phyloP scores from a whole-genome alignment of 768 basidiomycete genomes.

The Amanita molliuscula region DNA sequence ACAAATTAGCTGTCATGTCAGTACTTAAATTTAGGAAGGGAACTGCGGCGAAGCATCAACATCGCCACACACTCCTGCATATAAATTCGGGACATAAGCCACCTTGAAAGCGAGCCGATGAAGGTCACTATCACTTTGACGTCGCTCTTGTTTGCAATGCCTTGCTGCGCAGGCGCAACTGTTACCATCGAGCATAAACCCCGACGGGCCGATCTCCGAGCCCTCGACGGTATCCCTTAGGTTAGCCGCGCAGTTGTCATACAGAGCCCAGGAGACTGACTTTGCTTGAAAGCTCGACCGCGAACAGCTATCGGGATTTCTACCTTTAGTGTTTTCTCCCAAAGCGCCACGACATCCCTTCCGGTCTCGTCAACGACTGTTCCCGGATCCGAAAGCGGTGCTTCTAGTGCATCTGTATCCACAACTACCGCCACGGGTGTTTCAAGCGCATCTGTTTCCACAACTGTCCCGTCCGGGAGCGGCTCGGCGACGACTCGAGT shows the following conservation, averaged over 20 bases:
- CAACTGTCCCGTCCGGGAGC: background rate
- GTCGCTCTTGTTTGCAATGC: background rate
- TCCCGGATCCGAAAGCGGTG: background rate
- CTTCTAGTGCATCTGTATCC: background rate
- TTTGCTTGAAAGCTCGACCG: background rate
- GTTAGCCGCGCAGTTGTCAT: background rate
- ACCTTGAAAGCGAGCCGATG: background rate
- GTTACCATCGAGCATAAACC: background rate
- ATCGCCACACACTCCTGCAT: background rate
- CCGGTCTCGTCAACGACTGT: background rate
- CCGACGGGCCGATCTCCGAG: background rate
- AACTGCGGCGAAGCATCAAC: no score
- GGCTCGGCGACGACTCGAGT: background rate
- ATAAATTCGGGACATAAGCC: background rate
- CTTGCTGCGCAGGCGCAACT: background rate
- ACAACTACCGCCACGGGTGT: background rate
- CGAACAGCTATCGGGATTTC: background rate
- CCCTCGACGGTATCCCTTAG: background rate
- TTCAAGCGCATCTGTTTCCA: background rate
- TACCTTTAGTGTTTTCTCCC: background rate
- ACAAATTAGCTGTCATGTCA: no score
- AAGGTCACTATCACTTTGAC: background rate
- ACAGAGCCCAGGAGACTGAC: background rate
- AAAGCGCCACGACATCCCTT: background rate
- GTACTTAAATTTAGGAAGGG: no score